Base-by-base conservation (phyloP, 495 filamentous ascomycete species). In the Talaromyces ruber region DNA sequence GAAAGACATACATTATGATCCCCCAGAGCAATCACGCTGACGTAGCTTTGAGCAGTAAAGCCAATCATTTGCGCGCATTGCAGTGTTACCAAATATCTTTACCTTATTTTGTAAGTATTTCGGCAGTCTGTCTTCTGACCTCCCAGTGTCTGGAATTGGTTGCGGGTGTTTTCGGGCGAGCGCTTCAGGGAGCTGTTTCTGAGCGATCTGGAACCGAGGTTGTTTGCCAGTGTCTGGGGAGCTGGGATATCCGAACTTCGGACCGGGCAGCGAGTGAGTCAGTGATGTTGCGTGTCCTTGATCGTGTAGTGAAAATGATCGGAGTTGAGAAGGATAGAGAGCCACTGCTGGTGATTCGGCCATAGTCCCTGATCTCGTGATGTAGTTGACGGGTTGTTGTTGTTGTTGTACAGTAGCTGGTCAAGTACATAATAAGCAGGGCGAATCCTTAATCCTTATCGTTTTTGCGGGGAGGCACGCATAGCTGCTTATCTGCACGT, bases 191-290 rank as follows among this genome's bases (percentile, higher is more conserved):
- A 21, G 5, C 25, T 22, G 34, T 45, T n/a, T n/a, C n/a, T n/a
- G n/a, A n/a, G n/a, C 39, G 32, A 14, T 22, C 14, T n/a, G 37
- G 43, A 60, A 47, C 59, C 59, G 59, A 60, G 59, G 59, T 45
- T 60, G 59, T 60, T 51, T 26, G n/a, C n/a, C n/a, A n/a, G n/a
- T n/a, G n/a, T n/a, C n/a, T n/a, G n/a, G 30, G 25, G 30, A 25
- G 37, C 26, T 45, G 12, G 51, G 26, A 54, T 54, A 54, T 50
- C 24, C 43, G 37, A 47, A 29, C 11, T 28, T 47, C 59, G 37
- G 59, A 51, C 26, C 22, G 39, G 59, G 21, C 8, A 21, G 14
- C 2, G 34, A 6, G 9, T 24, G 28, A 21, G 43, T 21, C 43
- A 47, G 34, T 39, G 34, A 16, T 39, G 34, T 4, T 11, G 1